Evolutionary conservation across 805 yeast species (phyloP).

Genomic region (Yarrowia sp.): DNA sequence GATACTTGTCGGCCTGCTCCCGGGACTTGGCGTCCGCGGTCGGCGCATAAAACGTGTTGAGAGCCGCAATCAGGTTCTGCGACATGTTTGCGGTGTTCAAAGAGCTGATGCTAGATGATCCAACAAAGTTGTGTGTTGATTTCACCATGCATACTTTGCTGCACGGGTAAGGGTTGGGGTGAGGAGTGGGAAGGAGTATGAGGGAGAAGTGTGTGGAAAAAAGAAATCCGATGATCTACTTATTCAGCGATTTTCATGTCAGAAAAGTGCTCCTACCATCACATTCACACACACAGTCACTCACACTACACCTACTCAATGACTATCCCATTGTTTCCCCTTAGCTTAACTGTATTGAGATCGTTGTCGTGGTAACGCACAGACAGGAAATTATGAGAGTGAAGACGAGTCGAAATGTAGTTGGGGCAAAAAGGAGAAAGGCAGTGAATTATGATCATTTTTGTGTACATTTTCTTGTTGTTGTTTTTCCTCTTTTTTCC

Average conservation of each 20-base stretch:
- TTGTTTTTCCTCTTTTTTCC: too few relatives aligned
- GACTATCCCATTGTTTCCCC: too few relatives aligned
- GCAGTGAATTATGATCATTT: too few relatives aligned
- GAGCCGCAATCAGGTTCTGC: slow-evolving; percentile 48
- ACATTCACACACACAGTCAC: too few relatives aligned
- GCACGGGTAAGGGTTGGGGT: slow-evolving; percentile 30
- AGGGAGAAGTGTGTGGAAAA: too few relatives aligned
- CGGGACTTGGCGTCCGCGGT: slow-evolving; percentile 52
- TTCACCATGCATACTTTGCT: slow-evolving; percentile 29
- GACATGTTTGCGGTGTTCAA: slow-evolving; percentile 26
- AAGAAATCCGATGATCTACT: too few relatives aligned
- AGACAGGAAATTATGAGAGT: not conserved
- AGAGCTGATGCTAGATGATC: not conserved
- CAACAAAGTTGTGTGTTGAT: slow-evolving; percentile 2
- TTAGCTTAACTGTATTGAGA: slow-evolving; percentile 5
- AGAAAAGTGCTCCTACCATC: too few relatives aligned
- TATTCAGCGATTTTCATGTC: too few relatives aligned
- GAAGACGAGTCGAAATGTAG: too few relatives aligned
- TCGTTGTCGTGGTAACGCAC: slow-evolving; percentile 5
- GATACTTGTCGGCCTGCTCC: slow-evolving; percentile 58
- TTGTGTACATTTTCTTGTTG: too few relatives aligned
- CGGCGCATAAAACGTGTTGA: slow-evolving; percentile 58
- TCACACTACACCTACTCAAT: too few relatives aligned
- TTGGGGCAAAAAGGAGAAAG: too few relatives aligned
- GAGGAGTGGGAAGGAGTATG: not conserved